Base-by-base conservation (phyloP, 192 early-diverging fungal species). In the Linnemannia zychae region DNA sequence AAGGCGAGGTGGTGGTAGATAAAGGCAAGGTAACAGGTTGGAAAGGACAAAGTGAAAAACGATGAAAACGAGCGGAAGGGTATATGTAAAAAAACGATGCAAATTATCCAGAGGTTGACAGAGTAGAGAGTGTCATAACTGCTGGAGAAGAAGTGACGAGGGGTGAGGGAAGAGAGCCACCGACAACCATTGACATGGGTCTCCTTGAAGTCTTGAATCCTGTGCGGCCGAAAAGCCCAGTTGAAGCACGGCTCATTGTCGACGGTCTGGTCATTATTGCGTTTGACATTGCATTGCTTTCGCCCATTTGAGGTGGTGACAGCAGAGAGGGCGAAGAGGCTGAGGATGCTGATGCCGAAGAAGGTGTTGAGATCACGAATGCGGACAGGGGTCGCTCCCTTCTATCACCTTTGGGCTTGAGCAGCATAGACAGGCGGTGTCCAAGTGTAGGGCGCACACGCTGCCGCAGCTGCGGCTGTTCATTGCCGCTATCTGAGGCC, bases 341-440 rank as follows among this genome's bases (percentile, higher is more conserved):
- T 0, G 50, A 48, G 7, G 66, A 49, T 18, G 53, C 44, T 3
- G 67, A 53, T 3, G 52, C 3, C 4, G 77, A 72, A 36, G 70
- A 78, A n/a, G 40, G 38, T 33, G 70, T 48, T 4, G 49, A 33
- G 36, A 46, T 38, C 18, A n/a, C 57, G 46, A 28, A 53, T 18
- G 44, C 47, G 37, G 16, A 65, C 38, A 33, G 72, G 40, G 16
- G 71, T 22, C 15, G 78, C 46, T 72, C 70, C 3, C 77, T 40
- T 46, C 53, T n/a, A 34, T 79, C 63, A 6, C 70, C 60, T 44
- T 37, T 72, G 52, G 74, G 68, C 37, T 33, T 69, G 28, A 81
- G 34, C 7, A 81, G 17, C 67, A 67, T 75, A 22, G 81, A 84
- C 3, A 84, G 67, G 1, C 76, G 50, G 66, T 34, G 67, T 67